Conservation (phyloP, 768 basidiomycete species). For the Mycena galericulata region DNA sequence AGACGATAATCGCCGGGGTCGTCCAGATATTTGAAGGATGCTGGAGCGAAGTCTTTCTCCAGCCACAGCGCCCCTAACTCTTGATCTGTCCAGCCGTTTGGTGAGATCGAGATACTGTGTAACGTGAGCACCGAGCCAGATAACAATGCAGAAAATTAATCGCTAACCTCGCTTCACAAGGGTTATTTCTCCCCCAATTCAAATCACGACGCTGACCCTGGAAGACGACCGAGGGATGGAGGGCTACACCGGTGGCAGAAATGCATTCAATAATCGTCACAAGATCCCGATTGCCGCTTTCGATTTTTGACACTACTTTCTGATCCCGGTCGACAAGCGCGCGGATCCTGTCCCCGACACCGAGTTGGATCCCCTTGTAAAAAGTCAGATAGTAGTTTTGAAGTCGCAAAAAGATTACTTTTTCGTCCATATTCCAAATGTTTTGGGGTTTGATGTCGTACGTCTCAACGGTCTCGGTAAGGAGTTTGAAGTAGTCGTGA, state of each 20-base stretch:
- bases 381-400: background rate
- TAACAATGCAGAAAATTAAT: background rate
- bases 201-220: slow-evolving; percentile 26
- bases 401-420: background rate
- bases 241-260: slow-evolving; percentile 53
- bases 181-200: slow-evolving; percentile 32
- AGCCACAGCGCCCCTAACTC: slow-evolving; percentile 37
- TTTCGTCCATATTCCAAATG: slow-evolving; percentile 22
- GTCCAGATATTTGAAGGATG: slow-evolving; percentile 15
- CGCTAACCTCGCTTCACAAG: slow-evolving; percentile 32
- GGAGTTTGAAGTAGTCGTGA: slow-evolving; percentile 14
- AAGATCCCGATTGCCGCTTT: slow-evolving; percentile 52
- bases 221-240: slow-evolving; percentile 55
- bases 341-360: background rate
- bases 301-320: slow-evolving; percentile 33
- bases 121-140: background rate
- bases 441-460: slow-evolving; percentile 8
- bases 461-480: background rate
- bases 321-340: too few relatives aligned
- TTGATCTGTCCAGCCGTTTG: slow-evolving; percentile 43
- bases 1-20: slow-evolving; percentile 28
- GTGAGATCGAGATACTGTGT: slow-evolving; percentile 32
- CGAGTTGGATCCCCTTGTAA: slow-evolving; percentile 16
- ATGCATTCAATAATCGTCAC: slow-evolving; percentile 60
- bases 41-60: slow-evolving; percentile 34